Percentiles rank a stretch among this genome's conserved stretches.
Conservation (phyloP, 2,329 filamentous ascomycete genomes). For the Ceratocystiopsis sp. region DNA sequence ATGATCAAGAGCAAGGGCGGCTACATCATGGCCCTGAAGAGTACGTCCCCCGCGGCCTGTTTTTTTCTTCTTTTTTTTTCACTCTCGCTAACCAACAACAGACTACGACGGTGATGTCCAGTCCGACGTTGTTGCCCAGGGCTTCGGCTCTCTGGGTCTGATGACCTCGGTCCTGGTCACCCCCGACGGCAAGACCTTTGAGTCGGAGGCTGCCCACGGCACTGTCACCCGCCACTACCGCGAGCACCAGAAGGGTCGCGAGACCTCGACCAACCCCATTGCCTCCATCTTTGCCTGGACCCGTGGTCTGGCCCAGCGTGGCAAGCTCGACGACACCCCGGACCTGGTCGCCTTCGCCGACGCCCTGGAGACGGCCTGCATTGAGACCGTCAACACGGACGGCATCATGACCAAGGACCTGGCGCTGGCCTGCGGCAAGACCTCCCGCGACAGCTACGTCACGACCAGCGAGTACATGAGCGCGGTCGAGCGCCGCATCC, state of each 20-base stretch:
- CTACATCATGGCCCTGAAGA: constrained; percentile 97
- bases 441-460: constrained; percentile 67
- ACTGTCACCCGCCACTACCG: constrained; percentile 97
- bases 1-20: constrained; percentile 98
- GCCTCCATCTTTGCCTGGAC: constrained; percentile 99
- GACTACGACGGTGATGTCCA: constrained; percentile 99
- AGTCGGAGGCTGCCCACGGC: constrained; percentile 94
- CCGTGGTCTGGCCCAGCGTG: constrained; percentile 80
- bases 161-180: constrained; percentile 98
- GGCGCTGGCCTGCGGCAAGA: constrained; percentile 86
- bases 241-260: constrained; percentile 93
- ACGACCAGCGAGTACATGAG: constrained; percentile 84
- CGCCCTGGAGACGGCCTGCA: constrained; percentile 77
- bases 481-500: constrained; percentile 81
- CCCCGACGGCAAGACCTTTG: constrained; percentile 90
- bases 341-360: constrained; percentile 86
- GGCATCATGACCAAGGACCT: constrained; percentile 99
- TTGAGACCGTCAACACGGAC: constrained; percentile 85
- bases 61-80: background rate
- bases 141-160: constrained; percentile 91
- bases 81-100: constrained; percentile 18
- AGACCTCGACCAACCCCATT: constrained; percentile 97
- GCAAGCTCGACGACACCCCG: constrained; percentile 81
- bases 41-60: constrained; percentile 47
- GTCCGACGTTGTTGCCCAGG: constrained; percentile 95